These are phyloP conservation scores for Phoma sp. DNA, from an alignment of 2,329 filamentous ascomycete genomes.

Conservation along the genomic window DNA sequence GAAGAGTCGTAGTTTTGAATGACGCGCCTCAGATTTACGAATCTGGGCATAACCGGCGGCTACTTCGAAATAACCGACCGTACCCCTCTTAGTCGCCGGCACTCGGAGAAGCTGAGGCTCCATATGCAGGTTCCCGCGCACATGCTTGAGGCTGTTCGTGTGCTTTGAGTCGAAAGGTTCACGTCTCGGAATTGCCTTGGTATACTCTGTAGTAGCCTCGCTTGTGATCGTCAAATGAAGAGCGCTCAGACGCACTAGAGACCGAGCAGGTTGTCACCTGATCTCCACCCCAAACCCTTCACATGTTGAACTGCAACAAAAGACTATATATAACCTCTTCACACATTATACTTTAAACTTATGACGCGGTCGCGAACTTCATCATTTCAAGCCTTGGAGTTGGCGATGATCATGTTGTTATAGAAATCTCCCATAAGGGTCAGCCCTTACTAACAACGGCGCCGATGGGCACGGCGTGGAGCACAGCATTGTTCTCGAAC, in stretches of 20 bases:
- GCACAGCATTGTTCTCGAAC: slow-evolving; percentile 7
- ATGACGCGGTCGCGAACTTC: not conserved
- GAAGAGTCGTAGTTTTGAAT: slow-evolving; percentile 12
- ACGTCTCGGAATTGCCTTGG: not conserved
- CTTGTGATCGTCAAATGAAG: too few relatives aligned
- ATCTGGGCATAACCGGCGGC: slow-evolving; percentile 18
- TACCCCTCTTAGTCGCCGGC: slow-evolving; percentile 8
- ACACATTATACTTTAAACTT: not conserved
- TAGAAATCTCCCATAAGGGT: slow-evolving; percentile 2
- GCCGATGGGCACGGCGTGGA: slow-evolving; percentile 1
- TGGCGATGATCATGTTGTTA: not conserved
- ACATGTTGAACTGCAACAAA: too few relatives aligned
- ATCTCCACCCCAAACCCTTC: too few relatives aligned
- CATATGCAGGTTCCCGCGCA: slow-evolving; percentile 7
- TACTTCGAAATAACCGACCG: slow-evolving; percentile 13
- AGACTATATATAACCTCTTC: not conserved
- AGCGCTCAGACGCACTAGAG: too few relatives aligned
- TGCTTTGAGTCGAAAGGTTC: slow-evolving; percentile 2
- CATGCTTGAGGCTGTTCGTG: slow-evolving; percentile 3
- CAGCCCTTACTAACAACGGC: slow-evolving; percentile 6
- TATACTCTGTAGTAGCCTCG: not conserved
- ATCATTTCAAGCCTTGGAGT: not conserved
- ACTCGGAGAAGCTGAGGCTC: slow-evolving; percentile 5
- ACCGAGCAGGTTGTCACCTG: too few relatives aligned
- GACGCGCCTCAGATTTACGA: not conserved